Conservation (phyloP, 176 grass and related monocot genomes). For the Pharus latifolius region DNA sequence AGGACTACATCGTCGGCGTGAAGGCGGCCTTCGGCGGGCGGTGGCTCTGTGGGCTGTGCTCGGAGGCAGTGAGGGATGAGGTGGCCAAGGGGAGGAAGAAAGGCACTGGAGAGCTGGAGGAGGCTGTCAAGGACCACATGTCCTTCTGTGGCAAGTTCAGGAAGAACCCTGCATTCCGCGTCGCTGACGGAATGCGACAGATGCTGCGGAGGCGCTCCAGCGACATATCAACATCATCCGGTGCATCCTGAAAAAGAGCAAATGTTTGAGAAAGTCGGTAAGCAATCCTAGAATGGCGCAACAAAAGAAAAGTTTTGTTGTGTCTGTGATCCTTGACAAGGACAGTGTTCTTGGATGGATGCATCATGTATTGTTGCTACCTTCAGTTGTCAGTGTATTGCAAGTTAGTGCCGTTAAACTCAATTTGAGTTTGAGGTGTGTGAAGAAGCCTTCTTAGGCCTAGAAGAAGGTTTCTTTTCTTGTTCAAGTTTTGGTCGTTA, state of each 20-base stretch:
- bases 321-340: background rate
- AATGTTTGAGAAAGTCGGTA: background rate
- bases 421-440: background rate
- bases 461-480: slow-evolving; percentile 19
- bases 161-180: slow-evolving; percentile 53
- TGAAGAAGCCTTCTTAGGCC: slow-evolving; percentile 20
- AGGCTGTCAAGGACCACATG: slow-evolving; percentile 52
- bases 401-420: background rate
- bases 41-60: slow-evolving; percentile 84
- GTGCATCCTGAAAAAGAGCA: background rate
- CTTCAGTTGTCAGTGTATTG: background rate
- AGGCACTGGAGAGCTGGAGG: slow-evolving; percentile 34
- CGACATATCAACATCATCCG: slow-evolving; percentile 3
- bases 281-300: background rate
- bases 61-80: slow-evolving; percentile 63
- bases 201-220: slow-evolving; percentile 54
- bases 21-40: slow-evolving; percentile 55
- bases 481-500: slow-evolving; percentile 1
- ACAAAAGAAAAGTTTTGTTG: background rate
- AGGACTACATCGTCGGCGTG: slow-evolving; percentile 55
- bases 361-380: background rate
- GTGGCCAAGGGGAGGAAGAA: slow-evolving; percentile 27
- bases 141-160: slow-evolving; percentile 55
- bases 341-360: background rate
- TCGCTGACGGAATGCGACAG: slow-evolving; percentile 71